Evolutionary conservation across 768 basidiomycete genomes (phyloP).

Genomic region (Lactarius deliciosus): DNA sequence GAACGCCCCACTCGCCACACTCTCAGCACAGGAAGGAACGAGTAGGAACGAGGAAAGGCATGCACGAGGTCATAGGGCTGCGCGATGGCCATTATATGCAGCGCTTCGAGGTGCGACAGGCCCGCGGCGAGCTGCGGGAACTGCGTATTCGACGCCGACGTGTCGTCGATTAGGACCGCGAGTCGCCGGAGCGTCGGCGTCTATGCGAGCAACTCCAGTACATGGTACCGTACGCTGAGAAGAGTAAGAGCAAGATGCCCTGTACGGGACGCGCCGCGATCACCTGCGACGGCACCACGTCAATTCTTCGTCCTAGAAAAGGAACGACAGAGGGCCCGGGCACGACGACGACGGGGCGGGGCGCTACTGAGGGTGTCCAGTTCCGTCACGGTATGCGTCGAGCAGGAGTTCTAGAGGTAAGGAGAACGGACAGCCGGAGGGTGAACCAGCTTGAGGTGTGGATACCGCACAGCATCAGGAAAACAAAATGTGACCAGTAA

Average conservation of each 20-base stretch:
- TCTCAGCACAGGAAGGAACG: conserved; percentile 3
- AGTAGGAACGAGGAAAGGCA: conserved; percentile 10
- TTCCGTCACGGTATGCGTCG: conserved; percentile 45
- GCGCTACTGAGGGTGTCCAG: conserved; percentile 41
- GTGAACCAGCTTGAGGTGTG: conserved; percentile 32
- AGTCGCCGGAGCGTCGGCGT: conserved; percentile 46
- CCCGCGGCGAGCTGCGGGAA: conserved; percentile 48
- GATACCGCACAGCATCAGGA: conserved; percentile 57
- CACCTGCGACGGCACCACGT: conserved; percentile 35
- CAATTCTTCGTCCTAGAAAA: no score
- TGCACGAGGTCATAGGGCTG: conserved; percentile 49
- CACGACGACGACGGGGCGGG: no score
- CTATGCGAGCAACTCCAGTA: conserved; percentile 46
- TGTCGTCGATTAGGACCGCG: conserved; percentile 60
- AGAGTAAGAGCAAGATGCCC: conserved; percentile 54
- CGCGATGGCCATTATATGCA: conserved; percentile 59
- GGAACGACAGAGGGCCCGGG: no score
- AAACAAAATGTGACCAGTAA: no score
- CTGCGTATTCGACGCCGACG: conserved; percentile 40
- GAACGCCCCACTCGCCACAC: conserved; percentile 42
- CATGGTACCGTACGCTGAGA: conserved; percentile 41
- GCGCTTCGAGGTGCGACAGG: conserved; percentile 52
- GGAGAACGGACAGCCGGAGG: conserved; percentile 39
- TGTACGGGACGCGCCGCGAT: conserved; percentile 44
- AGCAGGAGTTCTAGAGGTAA: conserved; percentile 49